phyloP scores from a whole-genome alignment of 164 flowering plant species.

The Protea cynaroides region DNA sequence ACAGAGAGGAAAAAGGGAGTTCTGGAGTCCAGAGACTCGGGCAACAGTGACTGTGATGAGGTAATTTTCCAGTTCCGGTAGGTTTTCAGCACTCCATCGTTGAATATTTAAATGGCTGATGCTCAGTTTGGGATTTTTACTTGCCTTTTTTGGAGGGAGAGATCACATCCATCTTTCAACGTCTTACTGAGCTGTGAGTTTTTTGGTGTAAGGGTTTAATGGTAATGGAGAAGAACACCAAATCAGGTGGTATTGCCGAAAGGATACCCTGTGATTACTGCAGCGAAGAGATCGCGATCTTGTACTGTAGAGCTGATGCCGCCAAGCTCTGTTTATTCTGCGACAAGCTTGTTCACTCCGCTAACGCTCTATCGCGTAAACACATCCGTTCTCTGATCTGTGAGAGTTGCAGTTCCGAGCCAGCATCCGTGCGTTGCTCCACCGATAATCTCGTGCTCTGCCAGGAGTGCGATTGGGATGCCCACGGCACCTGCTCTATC shows the following conservation, averaged over 20 bases:
- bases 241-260: background rate
- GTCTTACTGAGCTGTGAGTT: too few species aligned
- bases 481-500: slow-evolving; percentile 44
- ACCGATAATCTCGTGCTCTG: slow-evolving; percentile 53
- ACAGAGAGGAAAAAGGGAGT: too few species aligned
- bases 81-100: too few species aligned
- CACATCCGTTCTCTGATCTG: slow-evolving; percentile 66
- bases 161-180: too few species aligned
- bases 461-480: slow-evolving; percentile 65
- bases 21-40: too few species aligned
- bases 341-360: slow-evolving; percentile 68
- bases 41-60: too few species aligned
- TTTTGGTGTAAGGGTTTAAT: too few species aligned
- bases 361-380: slow-evolving; percentile 56
- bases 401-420: slow-evolving; percentile 51
- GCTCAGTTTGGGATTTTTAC: too few species aligned
- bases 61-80: too few species aligned
- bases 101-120: too few species aligned
- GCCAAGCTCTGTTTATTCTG: slow-evolving; percentile 74
- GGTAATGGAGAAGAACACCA: slow-evolving; percentile 10
- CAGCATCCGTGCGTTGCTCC: slow-evolving; percentile 44
- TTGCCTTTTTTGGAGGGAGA: too few species aligned
- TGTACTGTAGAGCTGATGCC: slow-evolving; percentile 77
- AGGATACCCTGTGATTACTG: slow-evolving; percentile 60
- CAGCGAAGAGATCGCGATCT: slow-evolving; percentile 38